Conservation (phyloP, 108 stramenopile species). For the Skeletonema grethae region DNA sequence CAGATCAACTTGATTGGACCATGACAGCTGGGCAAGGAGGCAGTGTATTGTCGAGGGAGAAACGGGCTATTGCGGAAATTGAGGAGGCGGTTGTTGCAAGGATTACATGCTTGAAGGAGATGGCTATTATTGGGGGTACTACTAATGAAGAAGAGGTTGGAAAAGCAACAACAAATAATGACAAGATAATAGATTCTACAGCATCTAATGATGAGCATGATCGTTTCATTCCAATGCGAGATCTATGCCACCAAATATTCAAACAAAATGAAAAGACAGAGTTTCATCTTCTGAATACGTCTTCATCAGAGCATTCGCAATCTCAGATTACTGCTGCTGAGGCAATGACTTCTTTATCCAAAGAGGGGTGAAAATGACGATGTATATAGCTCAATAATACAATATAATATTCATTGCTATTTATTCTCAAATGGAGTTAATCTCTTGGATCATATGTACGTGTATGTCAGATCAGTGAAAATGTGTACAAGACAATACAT, state of each 20-base stretch:
- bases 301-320: slow-evolving; percentile 1
- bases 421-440: no score
- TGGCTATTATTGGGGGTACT: background rate
- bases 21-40: slow-evolving; percentile 19
- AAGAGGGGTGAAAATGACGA: background rate
- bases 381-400: background rate
- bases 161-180: background rate
- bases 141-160: background rate
- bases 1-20: slow-evolving; percentile 38
- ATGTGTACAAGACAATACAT: no score
- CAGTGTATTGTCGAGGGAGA: slow-evolving; percentile 33
- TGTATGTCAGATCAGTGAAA: no score
- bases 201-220: background rate
- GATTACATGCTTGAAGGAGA: slow-evolving; percentile 23
- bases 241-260: slow-evolving; percentile 7
- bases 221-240: slow-evolving; percentile 1
- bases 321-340: slow-evolving; percentile 4
- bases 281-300: background rate
- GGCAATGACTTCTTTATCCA: background rate
- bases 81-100: slow-evolving; percentile 40
- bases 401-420: no score
- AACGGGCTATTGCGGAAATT: slow-evolving; percentile 43
- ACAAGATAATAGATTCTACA: background rate
- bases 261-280: background rate
- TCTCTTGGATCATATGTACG: no score